Base-by-base conservation (phyloP, 2,329 filamentous ascomycete genomes). In the Penicillium sp. region DNA sequence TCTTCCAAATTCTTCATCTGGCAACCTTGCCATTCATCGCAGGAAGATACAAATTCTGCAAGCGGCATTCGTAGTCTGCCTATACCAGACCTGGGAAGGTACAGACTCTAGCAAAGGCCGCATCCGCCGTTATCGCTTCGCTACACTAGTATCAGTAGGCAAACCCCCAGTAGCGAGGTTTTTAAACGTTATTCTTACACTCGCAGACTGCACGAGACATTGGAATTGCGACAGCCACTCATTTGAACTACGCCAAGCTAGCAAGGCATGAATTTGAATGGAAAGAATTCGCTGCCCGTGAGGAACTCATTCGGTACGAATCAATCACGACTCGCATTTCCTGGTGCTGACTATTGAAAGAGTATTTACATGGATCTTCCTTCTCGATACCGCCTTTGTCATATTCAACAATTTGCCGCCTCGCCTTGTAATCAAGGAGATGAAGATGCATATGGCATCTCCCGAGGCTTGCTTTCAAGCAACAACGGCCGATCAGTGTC, bases 321-420 rank as follows among this genome's bases (percentile, higher is more conserved):
- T 24, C 14, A 1, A 16, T 11, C 11, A 38, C 13, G 7, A 10
- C 18, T 38, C 10, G 35, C 9, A 18, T 11, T 9, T 20, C 6
- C 35, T n/a, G 1, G 35, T 13, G 20, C 20, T 46, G 13, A 47
- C 3, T 27, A 11, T 25, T 4, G 4, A 4, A 16, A 60, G 60
- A 8, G n/a, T 56, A 1, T 66, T 74, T 28, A 55, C 64, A 2
- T 74, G 64, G 63, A 64, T 72, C 5, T 72, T 72, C 24, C 53
- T 74, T 4, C 53, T 75, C 11, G 72, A 75, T 45, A 69, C 71
- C 0, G 69, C 69, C 0, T 75, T 74, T 46, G 66, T 72, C 25
- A 73, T 73, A 11, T 74, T 74, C 58, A 73, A 74, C 58, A 75
- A 75, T 33, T 51, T 70, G 0, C 72, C 72, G 1, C 71, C 71